Evolutionary conservation across 306 rosid genomes (phyloP).

Genomic region (Cercis canadensis): DNA sequence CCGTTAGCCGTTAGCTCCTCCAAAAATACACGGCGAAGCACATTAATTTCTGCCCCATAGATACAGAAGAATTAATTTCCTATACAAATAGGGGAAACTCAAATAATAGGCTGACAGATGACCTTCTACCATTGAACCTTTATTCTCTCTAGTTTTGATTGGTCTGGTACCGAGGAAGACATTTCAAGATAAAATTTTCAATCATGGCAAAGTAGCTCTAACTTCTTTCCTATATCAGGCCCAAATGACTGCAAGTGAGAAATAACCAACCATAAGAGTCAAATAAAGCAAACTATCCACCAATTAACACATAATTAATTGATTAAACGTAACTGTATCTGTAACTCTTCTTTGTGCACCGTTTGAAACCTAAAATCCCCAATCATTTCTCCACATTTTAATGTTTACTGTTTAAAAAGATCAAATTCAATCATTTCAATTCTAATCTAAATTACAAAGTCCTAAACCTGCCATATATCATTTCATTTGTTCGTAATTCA

Average conservation of each 20-base stretch:
- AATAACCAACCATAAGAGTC: slow-evolving; percentile 8
- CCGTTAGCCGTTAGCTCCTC: slow-evolving; percentile 31
- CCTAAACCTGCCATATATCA: neutral
- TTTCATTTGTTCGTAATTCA: slow-evolving; percentile 8
- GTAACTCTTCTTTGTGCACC: slow-evolving; percentile 8
- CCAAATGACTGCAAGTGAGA: slow-evolving; percentile 66
- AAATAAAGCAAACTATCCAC: slow-evolving; percentile 19
- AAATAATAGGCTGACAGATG: slow-evolving; percentile 35
- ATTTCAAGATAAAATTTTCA: neutral
- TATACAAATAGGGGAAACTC: slow-evolving; percentile 49
- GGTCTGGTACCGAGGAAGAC: slow-evolving; percentile 13
- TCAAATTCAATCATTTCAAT: neutral
- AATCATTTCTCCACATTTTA: neutral
- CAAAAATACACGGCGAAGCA: slow-evolving; percentile 39
- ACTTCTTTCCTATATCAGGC: slow-evolving; percentile 75
- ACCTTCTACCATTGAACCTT: slow-evolving; percentile 42
- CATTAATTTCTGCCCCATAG: slow-evolving; percentile 36
- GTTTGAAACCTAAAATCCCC: neutral
- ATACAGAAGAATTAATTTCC: slow-evolving; percentile 51
- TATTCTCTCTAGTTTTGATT: slow-evolving; percentile 36
- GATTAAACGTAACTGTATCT: slow-evolving; percentile 8
- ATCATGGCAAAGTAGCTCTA: slow-evolving; percentile 60
- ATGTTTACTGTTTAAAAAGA: neutral
- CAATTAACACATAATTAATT: neutral
- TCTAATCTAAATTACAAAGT: neutral